Percentiles rank a stretch among this genome's conserved stretches.
Conservation (phyloP, 2,329 filamentous ascomycete genomes). For the Microcera coccophila region DNA sequence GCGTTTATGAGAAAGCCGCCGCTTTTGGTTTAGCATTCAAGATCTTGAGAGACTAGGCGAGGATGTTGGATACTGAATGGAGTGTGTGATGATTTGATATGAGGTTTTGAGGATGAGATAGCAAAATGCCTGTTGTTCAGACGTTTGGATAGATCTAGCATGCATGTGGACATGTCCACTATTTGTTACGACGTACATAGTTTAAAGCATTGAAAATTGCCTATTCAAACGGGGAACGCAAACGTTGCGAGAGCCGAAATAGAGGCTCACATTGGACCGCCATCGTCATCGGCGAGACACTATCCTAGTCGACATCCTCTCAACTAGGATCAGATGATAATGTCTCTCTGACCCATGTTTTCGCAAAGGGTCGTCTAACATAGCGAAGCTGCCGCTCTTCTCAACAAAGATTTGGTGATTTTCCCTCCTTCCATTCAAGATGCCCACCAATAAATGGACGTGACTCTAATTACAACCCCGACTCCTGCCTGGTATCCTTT, state of each 20-base stretch:
- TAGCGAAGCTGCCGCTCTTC: too few relatives aligned
- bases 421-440: constrained; percentile 1
- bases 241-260: too few relatives aligned
- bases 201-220: too few relatives aligned
- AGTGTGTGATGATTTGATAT: background rate
- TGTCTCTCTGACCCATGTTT: too few relatives aligned
- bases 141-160: background rate
- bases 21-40: background rate
- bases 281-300: too few relatives aligned
- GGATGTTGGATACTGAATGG: background rate
- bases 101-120: background rate
- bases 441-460: constrained; percentile 1
- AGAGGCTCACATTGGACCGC: too few relatives aligned
- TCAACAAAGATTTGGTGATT: too few relatives aligned
- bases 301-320: too few relatives aligned
- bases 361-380: too few relatives aligned
- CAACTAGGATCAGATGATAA: too few relatives aligned
- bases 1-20: background rate
- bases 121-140: background rate
- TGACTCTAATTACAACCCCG: constrained; percentile 6
- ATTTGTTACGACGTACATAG: too few relatives aligned
- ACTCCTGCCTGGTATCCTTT: constrained; percentile 16
- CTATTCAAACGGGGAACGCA: too few relatives aligned
- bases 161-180: background rate
- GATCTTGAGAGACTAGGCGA: background rate